phyloP scores from a whole-genome alignment of 208 protist genomes.

The Naegleria gruberi region DNA sequence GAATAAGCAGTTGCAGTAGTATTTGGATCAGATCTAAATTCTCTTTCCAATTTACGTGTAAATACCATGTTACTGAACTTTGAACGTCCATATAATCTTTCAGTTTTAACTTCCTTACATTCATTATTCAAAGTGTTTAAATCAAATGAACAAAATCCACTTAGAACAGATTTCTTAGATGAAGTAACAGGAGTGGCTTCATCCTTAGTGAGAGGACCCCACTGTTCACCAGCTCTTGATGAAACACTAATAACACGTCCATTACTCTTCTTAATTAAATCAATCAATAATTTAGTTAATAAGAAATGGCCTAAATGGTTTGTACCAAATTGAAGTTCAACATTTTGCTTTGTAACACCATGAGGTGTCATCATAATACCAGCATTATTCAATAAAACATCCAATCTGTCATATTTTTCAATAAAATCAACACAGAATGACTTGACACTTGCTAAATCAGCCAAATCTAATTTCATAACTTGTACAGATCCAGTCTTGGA shows the following conservation, averaged over 20 bases:
- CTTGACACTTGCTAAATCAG: conserved; percentile 12
- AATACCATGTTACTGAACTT: not conserved
- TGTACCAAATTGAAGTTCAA: conserved; percentile 18
- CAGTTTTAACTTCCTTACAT: not conserved
- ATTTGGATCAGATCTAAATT: not conserved
- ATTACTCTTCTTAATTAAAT: not conserved
- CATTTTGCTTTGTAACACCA: not conserved
- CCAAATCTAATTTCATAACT: conserved; percentile 11
- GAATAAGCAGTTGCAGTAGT: not conserved
- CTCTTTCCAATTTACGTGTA: not conserved
- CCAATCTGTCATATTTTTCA: not conserved
- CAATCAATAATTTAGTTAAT: conserved; percentile 6
- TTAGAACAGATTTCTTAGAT: not conserved
- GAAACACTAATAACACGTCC: not conserved
- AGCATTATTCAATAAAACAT: conserved; percentile 19
- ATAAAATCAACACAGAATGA: not conserved
- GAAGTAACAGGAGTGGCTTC: not conserved
- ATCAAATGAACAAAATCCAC: not conserved
- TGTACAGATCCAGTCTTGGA: not conserved
- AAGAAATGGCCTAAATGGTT: conserved; percentile 20
- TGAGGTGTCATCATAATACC: conserved; percentile 19
- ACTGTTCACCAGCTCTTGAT: not conserved
- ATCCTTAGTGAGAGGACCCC: not conserved
- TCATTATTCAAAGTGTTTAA: not conserved
- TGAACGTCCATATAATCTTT: not conserved